Evolutionary conservation across 2,329 filamentous ascomycete genomes (phyloP), one percentile per base, ranked within the genome.

Genomic region (Bipolaris bicolor): DNA sequence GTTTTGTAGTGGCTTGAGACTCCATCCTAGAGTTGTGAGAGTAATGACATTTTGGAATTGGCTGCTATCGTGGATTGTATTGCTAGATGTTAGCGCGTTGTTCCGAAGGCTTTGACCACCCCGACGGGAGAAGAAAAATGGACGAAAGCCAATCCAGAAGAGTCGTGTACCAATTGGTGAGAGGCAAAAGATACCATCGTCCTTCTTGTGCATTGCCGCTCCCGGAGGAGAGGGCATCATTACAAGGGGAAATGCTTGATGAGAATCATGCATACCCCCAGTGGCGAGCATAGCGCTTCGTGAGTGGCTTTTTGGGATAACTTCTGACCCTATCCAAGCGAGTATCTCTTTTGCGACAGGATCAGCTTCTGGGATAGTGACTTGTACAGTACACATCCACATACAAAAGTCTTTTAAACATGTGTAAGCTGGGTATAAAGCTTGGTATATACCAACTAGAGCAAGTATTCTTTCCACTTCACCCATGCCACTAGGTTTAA

Each of bases 71-170:
- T 64, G 55, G 11, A 60, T 6, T 5, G 36, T 6, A 15, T 56
- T 60, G 20, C 49, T 48, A 3, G 34, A 3, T 5, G 55, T 41
- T 1, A 50, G 22, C 9, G 48, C 48, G 11, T 39, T 34, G 3
- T 39, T 49, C 1, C 33, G 34, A 4, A 26, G 34, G 11, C 41
- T 52, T 13, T 31, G 5, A 2, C 50, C 55, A 18, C 64, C 64
- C 7, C 58, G 43, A 7, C 69, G 63, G 13, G 64, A 60, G 39
- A 73, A 69, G 1, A 71, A 40, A 26, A 68, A 73, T 3, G 70
- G 70, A 5, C 71, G 69, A 22, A 64, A 66, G 7, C 71, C 71
- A 20, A 72, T 37, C 70, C 70, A 73, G 31, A 73, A 72, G 10
- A 72, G 34, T 13, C 64, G 59, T 18, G 62, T 63, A 2, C 68